phyloP scores from a whole-genome alignment of 345 rosid species.

The Eucalyptus erythrocorys region DNA sequence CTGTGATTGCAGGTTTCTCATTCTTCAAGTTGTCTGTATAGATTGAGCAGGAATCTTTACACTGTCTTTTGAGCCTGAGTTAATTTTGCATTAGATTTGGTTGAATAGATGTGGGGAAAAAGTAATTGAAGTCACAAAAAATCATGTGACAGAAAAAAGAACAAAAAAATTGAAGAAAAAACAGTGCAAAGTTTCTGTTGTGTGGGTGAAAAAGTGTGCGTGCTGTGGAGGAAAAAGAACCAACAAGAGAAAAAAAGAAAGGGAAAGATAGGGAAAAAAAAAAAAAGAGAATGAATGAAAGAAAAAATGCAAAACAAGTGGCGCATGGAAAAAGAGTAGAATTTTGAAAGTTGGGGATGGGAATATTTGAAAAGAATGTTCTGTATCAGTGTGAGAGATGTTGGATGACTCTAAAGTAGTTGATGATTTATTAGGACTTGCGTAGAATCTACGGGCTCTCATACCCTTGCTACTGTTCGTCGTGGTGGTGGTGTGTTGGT shows the following conservation, averaged over 20 bases:
- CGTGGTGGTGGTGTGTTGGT: constrained; percentile 8
- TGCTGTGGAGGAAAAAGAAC: background rate
- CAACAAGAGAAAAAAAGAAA: background rate
- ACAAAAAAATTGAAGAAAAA: background rate
- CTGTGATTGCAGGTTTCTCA: constrained; percentile 68
- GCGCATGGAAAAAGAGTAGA: background rate
- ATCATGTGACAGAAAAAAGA: background rate
- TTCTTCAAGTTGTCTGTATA: constrained; percentile 44
- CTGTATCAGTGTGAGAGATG: background rate
- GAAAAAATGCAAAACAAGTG: background rate
- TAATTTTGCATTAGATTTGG: constrained; percentile 16
- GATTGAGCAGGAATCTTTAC: constrained; percentile 33
- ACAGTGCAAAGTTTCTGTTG: background rate
- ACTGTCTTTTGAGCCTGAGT: constrained; percentile 7
- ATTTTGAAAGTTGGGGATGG: background rate
- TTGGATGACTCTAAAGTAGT: background rate
- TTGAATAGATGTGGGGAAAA: constrained; percentile 2
- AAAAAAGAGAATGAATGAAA: background rate
- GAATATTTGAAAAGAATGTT: background rate
- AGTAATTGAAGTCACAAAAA: constrained; percentile 5
- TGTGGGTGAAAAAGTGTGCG: background rate
- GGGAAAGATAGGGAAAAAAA: background rate
- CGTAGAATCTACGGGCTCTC: background rate
- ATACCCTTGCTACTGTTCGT: constrained; percentile 26
- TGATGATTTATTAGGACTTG: background rate